Percentiles rank a stretch among this genome's conserved stretches.
Evolutionary conservation across 768 basidiomycete species (phyloP).

Genomic region (Termitomyces titanicus): DNA sequence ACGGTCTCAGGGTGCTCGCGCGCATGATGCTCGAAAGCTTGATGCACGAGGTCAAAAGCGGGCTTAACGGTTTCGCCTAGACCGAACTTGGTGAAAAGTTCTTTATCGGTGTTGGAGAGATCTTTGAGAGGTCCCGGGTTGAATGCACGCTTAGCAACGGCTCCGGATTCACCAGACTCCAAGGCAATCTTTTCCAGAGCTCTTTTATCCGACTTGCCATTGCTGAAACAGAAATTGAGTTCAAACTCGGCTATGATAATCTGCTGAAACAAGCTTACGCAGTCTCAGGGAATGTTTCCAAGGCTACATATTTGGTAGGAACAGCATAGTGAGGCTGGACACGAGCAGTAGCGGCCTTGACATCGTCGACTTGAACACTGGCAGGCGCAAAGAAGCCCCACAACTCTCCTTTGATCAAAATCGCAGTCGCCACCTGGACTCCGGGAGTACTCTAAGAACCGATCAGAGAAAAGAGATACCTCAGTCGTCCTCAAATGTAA

Average conservation of each 20-base stretch:
- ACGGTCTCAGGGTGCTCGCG: conserved; percentile 33
- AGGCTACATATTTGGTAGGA: conserved; percentile 2
- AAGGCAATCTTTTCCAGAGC: conserved; percentile 38
- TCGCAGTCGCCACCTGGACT: conserved; percentile 12
- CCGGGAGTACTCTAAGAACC: not conserved
- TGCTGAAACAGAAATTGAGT: not conserved
- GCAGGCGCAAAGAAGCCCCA: conserved; percentile 12
- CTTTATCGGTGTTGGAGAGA: conserved; percentile 38
- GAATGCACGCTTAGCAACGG: conserved; percentile 5
- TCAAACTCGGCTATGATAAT: not conserved
- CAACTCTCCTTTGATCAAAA: conserved; percentile 12
- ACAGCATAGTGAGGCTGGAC: conserved; percentile 12
- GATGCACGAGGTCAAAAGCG: conserved; percentile 51
- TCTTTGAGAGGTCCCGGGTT: conserved; percentile 9
- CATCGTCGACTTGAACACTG: conserved; percentile 4
- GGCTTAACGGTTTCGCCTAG: conserved; percentile 32
- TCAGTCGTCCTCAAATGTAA: not conserved
- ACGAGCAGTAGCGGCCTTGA: conserved; percentile 7
- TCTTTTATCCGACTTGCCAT: conserved; percentile 27
- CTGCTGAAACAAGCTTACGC: not conserved
- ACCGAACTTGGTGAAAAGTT: conserved; percentile 42
- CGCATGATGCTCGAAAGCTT: conserved; percentile 49
- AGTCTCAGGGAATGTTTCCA: conserved; percentile 6
- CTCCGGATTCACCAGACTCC: conserved; percentile 11
- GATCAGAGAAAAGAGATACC: not conserved